Evolutionary conservation across 176 grass and related monocot genomes (phyloP), one percentile per base, ranked within the genome.

Genomic region (Phoenix dactylifera): DNA sequence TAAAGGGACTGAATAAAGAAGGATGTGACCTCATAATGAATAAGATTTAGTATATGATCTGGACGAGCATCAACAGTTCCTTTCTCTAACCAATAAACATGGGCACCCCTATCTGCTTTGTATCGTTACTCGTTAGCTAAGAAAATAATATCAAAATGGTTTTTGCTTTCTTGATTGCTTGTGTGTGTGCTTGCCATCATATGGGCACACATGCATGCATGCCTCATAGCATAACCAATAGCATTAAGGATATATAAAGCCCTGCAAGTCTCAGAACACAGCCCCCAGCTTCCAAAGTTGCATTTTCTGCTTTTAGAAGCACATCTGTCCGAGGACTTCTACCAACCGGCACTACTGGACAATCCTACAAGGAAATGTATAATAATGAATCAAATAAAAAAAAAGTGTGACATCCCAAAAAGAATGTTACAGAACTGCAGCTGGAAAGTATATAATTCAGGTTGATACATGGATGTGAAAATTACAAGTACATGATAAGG

Each of bases 101-200:
- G 93, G 58, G 93, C 93, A 73, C 87, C 93, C 77, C 93, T 92
- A 72, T 89, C 87, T 79, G 73, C 80, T 72, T 97, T 98, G 93
- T 98, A 66, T 69, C 56, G 30, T 64, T 74, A 72, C 60, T 69
- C 56, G 30, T 64, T 74, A 72, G 63, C 6, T 52, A 86, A 65
- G 84, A 22, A 35, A 18, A 55, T 3, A 54, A 44, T 6, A 44
- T 55, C 17, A 39, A 30, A 55, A 68, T 12, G 0, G 35, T 44
- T 7, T 3, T 44, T 44, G 35, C 35, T 44, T 44, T 44, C 9
- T 44, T 44, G 35, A 44, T 44, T 44, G 7, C 10, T 44, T 44
- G 35, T 44, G 35, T 44, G 7, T 44, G 35, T 3, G 10, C 35
- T 44, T 44, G 35, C 35, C 35, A 12, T 12, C 35, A 14, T 3